Evolutionary conservation across 164 flowering plant species (phyloP).

Genomic region (Tetracentron sinense): DNA sequence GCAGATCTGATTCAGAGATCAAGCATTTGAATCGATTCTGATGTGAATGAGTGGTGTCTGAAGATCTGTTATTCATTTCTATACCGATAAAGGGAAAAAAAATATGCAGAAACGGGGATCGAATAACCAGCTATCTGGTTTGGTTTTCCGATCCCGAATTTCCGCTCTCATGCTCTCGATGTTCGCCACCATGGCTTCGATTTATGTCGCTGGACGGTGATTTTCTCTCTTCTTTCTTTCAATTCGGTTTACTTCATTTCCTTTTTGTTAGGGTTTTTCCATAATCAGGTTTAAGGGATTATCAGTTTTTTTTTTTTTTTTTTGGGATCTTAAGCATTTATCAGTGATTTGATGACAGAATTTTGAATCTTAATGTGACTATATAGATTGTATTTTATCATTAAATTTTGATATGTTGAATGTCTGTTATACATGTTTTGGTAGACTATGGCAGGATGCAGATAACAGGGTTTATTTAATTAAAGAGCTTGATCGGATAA

Average conservation of each 20-base stretch:
- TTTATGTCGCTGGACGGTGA: constrained; percentile 90
- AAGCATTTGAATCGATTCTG: neutral
- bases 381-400: neutral
- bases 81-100: neutral
- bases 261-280: neutral
- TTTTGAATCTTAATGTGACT: too few species aligned
- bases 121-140: constrained; percentile 38
- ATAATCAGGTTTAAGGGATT: neutral
- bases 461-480: constrained; percentile 74
- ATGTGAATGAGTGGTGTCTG: constrained; percentile 9
- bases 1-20: neutral
- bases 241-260: neutral
- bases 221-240: constrained; percentile 6
- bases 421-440: constrained; percentile 5
- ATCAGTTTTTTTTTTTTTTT: neutral
- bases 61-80: neutral
- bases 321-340: neutral
- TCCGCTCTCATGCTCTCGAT: constrained; percentile 60
- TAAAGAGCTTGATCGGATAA: constrained; percentile 79
- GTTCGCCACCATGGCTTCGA: constrained; percentile 75
- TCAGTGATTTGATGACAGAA: too few species aligned
- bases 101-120: constrained; percentile 68
- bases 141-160: constrained; percentile 50
- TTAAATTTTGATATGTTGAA: neutral
- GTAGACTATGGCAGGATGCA: constrained; percentile 91